These are phyloP conservation scores for Martensiomyces pterosporus DNA, from an alignment of 192 early-diverging fungal genomes.

Conservation along the genomic window DNA sequence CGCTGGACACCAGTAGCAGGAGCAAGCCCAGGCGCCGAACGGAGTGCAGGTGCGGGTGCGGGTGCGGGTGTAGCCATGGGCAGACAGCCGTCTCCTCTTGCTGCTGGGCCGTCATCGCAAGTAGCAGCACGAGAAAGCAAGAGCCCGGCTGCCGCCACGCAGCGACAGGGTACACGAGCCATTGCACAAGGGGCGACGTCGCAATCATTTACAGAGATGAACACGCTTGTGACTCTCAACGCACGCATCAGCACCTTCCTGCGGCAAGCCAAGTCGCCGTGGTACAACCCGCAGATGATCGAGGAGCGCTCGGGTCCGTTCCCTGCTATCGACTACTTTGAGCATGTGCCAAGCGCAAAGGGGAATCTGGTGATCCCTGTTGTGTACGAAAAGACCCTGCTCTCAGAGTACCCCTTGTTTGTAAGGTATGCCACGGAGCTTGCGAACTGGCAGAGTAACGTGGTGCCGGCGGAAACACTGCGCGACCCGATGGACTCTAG, in stretches of 20 bases:
- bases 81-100: too few relatives aligned
- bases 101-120: too few relatives aligned
- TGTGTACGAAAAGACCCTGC: background rate
- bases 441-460: background rate
- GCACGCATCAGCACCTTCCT: background rate
- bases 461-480: background rate
- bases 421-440: background rate
- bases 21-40: too few relatives aligned
- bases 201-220: background rate
- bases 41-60: too few relatives aligned
- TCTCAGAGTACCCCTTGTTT: background rate
- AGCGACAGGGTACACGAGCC: too few relatives aligned
- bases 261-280: background rate
- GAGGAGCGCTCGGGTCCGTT: background rate
- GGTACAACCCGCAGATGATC: background rate
- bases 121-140: too few relatives aligned
- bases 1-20: too few relatives aligned
- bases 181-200: background rate
- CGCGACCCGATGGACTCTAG: background rate
- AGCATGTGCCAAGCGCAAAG: background rate
- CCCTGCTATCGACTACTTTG: background rate
- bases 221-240: background rate
- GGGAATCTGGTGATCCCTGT: background rate
- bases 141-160: too few relatives aligned
- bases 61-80: too few relatives aligned